Base-by-base conservation (phyloP, 768 basidiomycete species). In the Amanita exitialis region DNA sequence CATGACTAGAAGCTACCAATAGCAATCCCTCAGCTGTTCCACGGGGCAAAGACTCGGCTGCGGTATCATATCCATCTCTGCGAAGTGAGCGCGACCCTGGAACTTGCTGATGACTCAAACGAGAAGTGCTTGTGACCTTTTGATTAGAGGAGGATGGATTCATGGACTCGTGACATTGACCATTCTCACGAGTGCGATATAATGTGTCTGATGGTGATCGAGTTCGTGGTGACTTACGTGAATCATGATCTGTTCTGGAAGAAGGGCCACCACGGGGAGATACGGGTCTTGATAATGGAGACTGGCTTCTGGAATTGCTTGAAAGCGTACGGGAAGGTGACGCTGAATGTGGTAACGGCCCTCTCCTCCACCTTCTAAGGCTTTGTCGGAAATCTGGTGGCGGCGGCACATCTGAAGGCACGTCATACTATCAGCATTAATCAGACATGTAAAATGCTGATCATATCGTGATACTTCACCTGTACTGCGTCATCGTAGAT, bases 401-500 rank as follows among this genome's bases (percentile, higher is more conserved):
- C 12, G 73, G 73, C 6, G 70, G 63, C 16, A 74, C 50, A 48
- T 71, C 68, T 20, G 65, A 55, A 7, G 80, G 74, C 1, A 59
- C 58, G 57, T 86, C 83, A 58, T 88, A 88, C 83, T 88, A 58
- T 21, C 47, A 15, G 41, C 23, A 25, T 43, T 56, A 27, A 59
- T 52, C 48, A 50, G 51, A 35, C 38, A 25, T 32, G 44, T 43
- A n/a, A 47, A 37, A 20, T 16, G 16, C 12, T 54, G 30, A 21
- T n/a, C 21, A 16, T 12, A 27, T 10, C 15, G 37, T 25, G 42
- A 27, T 38, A 58, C 66, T 55, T n/a, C 58, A 88, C 92, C 79
- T 96, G 92, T 12, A 81, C 88, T 4, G 79, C 74, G 12, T 73
- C 73, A 62, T 97, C 93, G 61, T 94, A 97, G 9, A 79, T 73